These are phyloP conservation scores for Trichoderma atrobrunneum DNA, from an alignment of 2,329 filamentous ascomycete species.

Conservation along the genomic window DNA sequence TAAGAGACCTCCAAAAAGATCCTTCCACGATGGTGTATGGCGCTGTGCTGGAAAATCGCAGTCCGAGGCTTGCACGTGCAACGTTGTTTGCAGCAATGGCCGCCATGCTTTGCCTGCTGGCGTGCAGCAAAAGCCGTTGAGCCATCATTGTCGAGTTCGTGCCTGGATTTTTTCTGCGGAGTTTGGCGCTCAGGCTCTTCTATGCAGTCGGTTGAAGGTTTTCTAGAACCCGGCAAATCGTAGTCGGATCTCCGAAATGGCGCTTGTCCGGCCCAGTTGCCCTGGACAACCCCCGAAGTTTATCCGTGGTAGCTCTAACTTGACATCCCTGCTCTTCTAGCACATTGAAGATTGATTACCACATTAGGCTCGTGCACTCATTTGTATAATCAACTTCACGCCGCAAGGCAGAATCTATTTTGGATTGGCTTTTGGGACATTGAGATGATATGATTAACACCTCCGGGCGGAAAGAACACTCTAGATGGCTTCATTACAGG, in stretches of 20 bases:
- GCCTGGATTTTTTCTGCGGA: not conserved
- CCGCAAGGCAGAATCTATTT: slow-evolving; percentile 26
- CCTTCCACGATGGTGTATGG: slow-evolving; percentile 52
- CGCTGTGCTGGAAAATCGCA: slow-evolving; percentile 37
- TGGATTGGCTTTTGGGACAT: slow-evolving; percentile 23
- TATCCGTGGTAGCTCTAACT: slow-evolving; percentile 27
- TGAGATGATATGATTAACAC: slow-evolving; percentile 35
- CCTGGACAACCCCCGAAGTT: slow-evolving; percentile 37
- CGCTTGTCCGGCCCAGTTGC: slow-evolving; percentile 30
- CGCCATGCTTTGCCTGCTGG: not conserved
- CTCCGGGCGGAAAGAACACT: slow-evolving; percentile 26
- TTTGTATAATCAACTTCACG: slow-evolving; percentile 24
- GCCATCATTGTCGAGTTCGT: slow-evolving; percentile 18
- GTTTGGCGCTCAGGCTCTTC: not conserved
- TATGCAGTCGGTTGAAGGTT: not conserved
- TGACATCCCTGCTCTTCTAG: not conserved
- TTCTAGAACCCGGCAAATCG: slow-evolving; percentile 4
- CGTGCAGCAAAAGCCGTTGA: not conserved
- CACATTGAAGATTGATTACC: not conserved
- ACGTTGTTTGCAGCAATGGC: not conserved
- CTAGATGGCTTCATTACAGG: slow-evolving; percentile 44
- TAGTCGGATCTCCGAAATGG: slow-evolving; percentile 4
- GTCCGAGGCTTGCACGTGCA: not conserved
- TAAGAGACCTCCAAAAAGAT: slow-evolving; percentile 66
- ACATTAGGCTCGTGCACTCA: slow-evolving; percentile 20